Evolutionary conservation across 2,329 filamentous ascomycete genomes (phyloP), one percentile per base, ranked within the genome.

Genomic region (Calonectria naviculata): DNA sequence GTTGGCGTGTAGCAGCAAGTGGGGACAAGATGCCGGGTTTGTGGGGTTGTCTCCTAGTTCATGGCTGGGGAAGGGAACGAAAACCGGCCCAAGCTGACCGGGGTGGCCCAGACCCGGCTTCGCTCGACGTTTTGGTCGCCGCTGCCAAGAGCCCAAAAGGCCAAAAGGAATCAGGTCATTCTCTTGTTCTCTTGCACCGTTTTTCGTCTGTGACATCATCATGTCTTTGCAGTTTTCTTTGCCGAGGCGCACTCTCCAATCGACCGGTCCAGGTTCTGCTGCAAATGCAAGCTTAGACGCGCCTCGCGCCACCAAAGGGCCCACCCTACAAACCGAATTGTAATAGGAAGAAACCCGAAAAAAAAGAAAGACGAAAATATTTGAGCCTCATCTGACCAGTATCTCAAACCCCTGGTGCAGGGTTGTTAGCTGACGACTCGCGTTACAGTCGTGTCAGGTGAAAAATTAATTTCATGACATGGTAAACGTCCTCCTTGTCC

Each of bases 1-100:
- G 26, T 60, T 52, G 49, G 44, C 38, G 36, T 60, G 65, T 63
- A 31, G 36, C 34, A 28, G 21, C 19, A 34, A 66, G 65, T 67
- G 72, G 72, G 65, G 70, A 47, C 49, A 26, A 44, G 19, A 26
- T 60, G 64, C 66, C 58, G 52, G 67, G 64, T 26, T 36, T 64
- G 56, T 63, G 66, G 66, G 47, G 38, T 41, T 64, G 19, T 26
- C 24, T 21, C 36, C 28, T 38, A 31, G 29, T 52, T 46, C 13
- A 42, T 21, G 47, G 47, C 66, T 66, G 61, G 61, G 67, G 70
- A 64, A 56, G 52, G 52, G 52, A 56, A 38, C 52, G 29, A 38
- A 56, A 66, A 34, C 42, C 21, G 26, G 46, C 31, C 46, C 17
- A 56, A 29, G 36, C 9, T 17, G 21, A 26, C 21, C 24, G 28